Percentiles rank a stretch among this genome's conserved stretches.
phyloP scores from a whole-genome alignment of 2,329 filamentous ascomycete species.

The Beauveria bassiana region DNA sequence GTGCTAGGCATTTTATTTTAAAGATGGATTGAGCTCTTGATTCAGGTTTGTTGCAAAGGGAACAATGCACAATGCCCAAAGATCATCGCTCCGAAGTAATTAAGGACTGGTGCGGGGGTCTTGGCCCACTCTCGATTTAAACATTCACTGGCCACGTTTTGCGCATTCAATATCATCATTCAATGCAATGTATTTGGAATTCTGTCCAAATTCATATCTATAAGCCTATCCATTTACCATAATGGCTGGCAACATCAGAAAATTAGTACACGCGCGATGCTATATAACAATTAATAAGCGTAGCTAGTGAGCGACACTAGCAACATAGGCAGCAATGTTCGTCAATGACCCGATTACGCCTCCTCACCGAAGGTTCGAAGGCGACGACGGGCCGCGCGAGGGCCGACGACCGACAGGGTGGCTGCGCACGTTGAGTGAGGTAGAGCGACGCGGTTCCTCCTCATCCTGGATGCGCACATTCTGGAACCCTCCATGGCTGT shows the following conservation, averaged over 20 bases:
- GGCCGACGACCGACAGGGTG: background rate
- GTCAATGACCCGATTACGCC: background rate
- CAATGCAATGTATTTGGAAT: background rate
- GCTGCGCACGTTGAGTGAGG: background rate
- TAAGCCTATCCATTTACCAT: background rate
- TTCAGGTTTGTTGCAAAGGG: background rate
- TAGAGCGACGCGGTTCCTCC: slow-evolving; percentile 4
- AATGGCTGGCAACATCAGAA: background rate
- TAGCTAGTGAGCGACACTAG: background rate
- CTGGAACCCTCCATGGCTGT: slow-evolving; percentile 4
- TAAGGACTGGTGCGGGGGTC: no score
- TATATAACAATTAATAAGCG: background rate
- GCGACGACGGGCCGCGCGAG: slow-evolving; percentile 3
- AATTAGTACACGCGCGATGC: background rate
- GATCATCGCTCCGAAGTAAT: no score
- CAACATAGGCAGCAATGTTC: background rate
- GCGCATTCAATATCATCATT: background rate
- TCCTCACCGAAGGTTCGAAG: background rate
- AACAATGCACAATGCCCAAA: no score
- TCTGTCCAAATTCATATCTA: background rate
- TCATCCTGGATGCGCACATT: slow-evolving; percentile 5
- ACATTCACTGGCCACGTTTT: background rate
- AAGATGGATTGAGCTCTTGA: background rate
- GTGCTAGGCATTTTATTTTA: background rate
- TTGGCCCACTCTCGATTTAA: no score